Evolutionary conservation across 192 early-diverging fungal genomes (phyloP), one percentile per base, ranked within the genome.

Genomic region (Linnemannia exigua): DNA sequence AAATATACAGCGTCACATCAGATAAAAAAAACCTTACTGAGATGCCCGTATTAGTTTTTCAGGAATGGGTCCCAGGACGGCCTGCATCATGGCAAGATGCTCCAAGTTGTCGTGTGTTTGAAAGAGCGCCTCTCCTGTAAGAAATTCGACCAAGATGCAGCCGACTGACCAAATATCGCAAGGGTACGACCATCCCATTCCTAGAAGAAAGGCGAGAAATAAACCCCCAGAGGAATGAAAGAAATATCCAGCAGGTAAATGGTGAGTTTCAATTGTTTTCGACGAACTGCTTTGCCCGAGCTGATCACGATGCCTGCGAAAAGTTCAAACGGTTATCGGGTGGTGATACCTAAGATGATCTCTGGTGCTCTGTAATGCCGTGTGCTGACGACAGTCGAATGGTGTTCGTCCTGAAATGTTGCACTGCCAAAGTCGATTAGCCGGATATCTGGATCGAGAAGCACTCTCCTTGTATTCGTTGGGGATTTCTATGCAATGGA

Each of bases 131-230:
- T 97, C 95, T 48, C 98, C 98, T 0, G 97, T 99, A 61, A 95
- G 93, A 67, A 99, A 93, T 89, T 99, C 98, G 19, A 99, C 93
- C 31, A 99, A 92, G 67, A 99, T 98, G 90, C 98, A 99, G 12
- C 98, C 98, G 72, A 98, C 88, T 14, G 97, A 98, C 98, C 98
- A 99, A 91, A 99, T 95, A 87, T 99, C 98, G 88, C 97, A 98
- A 17, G 97, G 95, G 89, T 94, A 99, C 25, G 96, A 97, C 98
- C 98, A 99, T 17, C 97, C 96, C 48, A 96, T 80, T 33, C 89
- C 89, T 89, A 77, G 28, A 14, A 63, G 12, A 16, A 44, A 16
- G 50, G 46, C 22, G 17, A 48, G 46, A 28, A 38, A 33, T 31
- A 41, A 70, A 46, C 38, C 4, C 11, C 5, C 22, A 69, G n/a